phyloP scores from a whole-genome alignment of 768 basidiomycete genomes.

The Pulveroboletus sp. region DNA sequence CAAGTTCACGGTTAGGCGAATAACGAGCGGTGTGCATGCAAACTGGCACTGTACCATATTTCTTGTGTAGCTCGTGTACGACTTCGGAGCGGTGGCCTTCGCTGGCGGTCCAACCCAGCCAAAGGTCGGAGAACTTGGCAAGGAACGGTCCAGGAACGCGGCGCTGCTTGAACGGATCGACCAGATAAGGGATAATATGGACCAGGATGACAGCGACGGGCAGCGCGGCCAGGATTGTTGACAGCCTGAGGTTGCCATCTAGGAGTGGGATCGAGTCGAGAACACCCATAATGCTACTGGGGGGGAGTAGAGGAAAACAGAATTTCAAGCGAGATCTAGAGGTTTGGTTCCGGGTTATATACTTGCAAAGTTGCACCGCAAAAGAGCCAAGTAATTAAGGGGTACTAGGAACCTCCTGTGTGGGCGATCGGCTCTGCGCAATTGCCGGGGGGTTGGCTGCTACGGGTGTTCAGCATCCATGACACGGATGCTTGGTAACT shows the following conservation, averaged over 20 bases:
- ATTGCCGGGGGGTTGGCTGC: too few species aligned
- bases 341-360: neutral
- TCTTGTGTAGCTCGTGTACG: constrained; percentile 68
- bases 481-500: too few species aligned
- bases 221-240: constrained; percentile 9
- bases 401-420: too few species aligned
- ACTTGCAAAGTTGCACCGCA: neutral
- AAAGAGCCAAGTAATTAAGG: too few species aligned
- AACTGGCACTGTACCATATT: constrained; percentile 51
- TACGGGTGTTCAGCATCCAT: too few species aligned
- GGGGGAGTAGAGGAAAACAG: neutral
- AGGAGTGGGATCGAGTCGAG: constrained; percentile 7
- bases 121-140: constrained; percentile 67
- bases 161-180: constrained; percentile 57
- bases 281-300: constrained; percentile 15
- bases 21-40: neutral
- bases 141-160: constrained; percentile 62
- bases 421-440: too few species aligned
- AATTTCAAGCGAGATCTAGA: neutral
- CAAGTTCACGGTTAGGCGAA: neutral
- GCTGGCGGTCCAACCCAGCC: constrained; percentile 63
- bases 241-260: neutral
- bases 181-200: constrained; percentile 49
- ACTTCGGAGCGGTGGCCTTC: constrained; percentile 69
- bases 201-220: constrained; percentile 16